Base-by-base conservation (phyloP, 306 rosid species). In the Abrus pulchellus region DNA sequence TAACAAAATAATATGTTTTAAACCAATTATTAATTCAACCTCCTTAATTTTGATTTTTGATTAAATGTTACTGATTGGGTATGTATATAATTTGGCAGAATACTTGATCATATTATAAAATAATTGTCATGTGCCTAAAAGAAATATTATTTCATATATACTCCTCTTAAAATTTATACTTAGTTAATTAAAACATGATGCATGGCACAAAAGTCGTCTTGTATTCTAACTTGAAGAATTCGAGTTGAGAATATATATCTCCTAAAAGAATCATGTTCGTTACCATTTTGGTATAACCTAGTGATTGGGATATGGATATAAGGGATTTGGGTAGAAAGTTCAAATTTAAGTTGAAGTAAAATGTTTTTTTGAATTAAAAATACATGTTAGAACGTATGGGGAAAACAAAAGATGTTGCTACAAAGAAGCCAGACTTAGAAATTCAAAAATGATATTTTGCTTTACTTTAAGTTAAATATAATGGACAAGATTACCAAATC, bases 251-350 rank as follows among this genome's bases (percentile, higher is more conserved):
- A n/a, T 38, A 36, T 63, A 62, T 62, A 36, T 63, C 47, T 62
- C 68, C 68, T 5, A 33, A 62, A 33, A 56, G 1, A 61, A 32
- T 11, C 11, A 61, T 61, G 8, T 32, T 32, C 13, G 9, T 60
- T 27, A 56, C 12, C 7, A 33, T 60, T 60, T 60, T 32, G 43
- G 52, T 41, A 9, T 9, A n/a, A 7, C 56, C 56, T 11, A n/a
- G 14, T n/a, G 13, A 65, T 9, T 64, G 72, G 38, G 34, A 43
- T 41, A 27, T 32, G 74, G 13, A 60, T 30, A 69, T 48, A 69
- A 48, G 7, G 59, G 44, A 69, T 12, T 32, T 27, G 44, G 44
- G n/a, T 32, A 7, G 28, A 53, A 5, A 53, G 14, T 6, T 20
- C 20, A 20, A 20, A 20, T 20, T 20, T 20, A 20, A 20, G 20